Evolutionary conservation across 768 basidiomycete species (phyloP).

Genomic region (Chiua virens): DNA sequence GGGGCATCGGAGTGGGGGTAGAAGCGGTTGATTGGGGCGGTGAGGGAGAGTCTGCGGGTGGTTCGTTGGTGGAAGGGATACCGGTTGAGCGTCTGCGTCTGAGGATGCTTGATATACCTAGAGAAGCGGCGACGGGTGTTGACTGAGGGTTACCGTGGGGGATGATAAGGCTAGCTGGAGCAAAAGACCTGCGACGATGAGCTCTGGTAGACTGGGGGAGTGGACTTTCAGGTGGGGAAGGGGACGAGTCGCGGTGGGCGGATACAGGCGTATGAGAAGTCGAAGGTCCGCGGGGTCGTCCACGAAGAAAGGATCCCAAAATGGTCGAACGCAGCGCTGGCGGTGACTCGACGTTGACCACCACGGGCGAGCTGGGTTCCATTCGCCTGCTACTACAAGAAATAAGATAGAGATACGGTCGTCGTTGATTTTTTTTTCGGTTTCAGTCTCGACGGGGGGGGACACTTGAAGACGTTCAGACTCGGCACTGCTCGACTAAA

Average conservation of each 20-base stretch:
- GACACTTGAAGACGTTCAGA: neutral
- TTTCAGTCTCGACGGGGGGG: slow-evolving; percentile 10
- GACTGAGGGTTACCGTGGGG: slow-evolving; percentile 31
- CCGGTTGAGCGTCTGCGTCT: slow-evolving; percentile 66
- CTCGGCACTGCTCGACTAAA: neutral
- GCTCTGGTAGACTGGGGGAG: slow-evolving; percentile 32
- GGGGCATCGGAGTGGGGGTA: slow-evolving; percentile 13
- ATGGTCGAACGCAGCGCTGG: slow-evolving; percentile 54
- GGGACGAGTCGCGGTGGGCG: slow-evolving; percentile 33
- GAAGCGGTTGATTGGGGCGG: slow-evolving; percentile 19
- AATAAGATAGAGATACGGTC: neutral
- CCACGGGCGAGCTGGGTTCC: slow-evolving; percentile 10
- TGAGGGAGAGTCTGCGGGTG: slow-evolving; percentile 5
- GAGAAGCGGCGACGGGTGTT: slow-evolving; percentile 26
- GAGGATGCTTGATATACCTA: slow-evolving; percentile 63
- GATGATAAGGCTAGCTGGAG: slow-evolving; percentile 35
- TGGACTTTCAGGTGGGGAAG: slow-evolving; percentile 46
- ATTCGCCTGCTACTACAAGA: neutral
- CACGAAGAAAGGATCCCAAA: slow-evolving; percentile 70
- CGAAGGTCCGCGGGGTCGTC: slow-evolving; percentile 65
- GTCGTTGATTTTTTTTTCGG: slow-evolving; percentile 2
- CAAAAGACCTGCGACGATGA: slow-evolving; percentile 41
- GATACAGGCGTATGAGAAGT: slow-evolving; percentile 45
- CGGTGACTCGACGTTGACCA: slow-evolving; percentile 26
- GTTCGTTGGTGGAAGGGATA: neutral